These are phyloP conservation scores for Apiospora kogelbergensis DNA, from an alignment of 2,329 filamentous ascomycete species.

Conservation along the genomic window DNA sequence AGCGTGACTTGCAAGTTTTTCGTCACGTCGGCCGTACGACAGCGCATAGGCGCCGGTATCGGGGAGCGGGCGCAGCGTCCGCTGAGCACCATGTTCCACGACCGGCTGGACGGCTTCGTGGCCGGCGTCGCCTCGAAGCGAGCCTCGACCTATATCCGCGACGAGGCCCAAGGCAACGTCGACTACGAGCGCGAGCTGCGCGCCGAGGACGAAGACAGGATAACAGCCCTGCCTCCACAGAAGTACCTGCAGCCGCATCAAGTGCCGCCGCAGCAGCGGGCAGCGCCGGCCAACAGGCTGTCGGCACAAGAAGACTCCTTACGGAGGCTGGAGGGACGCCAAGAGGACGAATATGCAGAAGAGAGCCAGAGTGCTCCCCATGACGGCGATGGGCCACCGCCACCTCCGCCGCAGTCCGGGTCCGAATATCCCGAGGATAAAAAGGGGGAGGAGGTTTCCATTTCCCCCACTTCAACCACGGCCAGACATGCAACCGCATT, in stretches of 20 bases:
- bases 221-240: conserved; percentile 75
- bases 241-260: conserved; percentile 61
- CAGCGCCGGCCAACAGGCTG: conserved; percentile 30
- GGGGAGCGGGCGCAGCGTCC: conserved; percentile 53
- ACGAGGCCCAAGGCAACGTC: conserved; percentile 76
- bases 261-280: conserved; percentile 33
- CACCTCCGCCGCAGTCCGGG: conserved; percentile 15
- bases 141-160: conserved; percentile 78
- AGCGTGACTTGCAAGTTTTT: conserved; percentile 93
- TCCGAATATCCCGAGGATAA: conserved; percentile 34
- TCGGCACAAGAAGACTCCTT: conserved; percentile 46
- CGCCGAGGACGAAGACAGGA: conserved; percentile 79
- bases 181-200: conserved; percentile 79
- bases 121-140: conserved; percentile 84
- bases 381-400: not conserved
- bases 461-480: conserved; percentile 55
- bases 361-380: conserved; percentile 28
- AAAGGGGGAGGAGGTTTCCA: conserved; percentile 53
- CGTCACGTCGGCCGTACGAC: conserved; percentile 74
- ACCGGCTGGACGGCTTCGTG: conserved; percentile 84
- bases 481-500: conserved; percentile 51
- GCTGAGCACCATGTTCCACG: conserved; percentile 75
- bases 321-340: conserved; percentile 47
- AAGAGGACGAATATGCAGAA: conserved; percentile 43
- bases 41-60: conserved; percentile 19